Percentiles rank a stretch among this genome's conserved stretches.
These are phyloP conservation scores for Sugiyamaella japonica DNA, from an alignment of 1,139 yeast species.

Conservation along the genomic window DNA sequence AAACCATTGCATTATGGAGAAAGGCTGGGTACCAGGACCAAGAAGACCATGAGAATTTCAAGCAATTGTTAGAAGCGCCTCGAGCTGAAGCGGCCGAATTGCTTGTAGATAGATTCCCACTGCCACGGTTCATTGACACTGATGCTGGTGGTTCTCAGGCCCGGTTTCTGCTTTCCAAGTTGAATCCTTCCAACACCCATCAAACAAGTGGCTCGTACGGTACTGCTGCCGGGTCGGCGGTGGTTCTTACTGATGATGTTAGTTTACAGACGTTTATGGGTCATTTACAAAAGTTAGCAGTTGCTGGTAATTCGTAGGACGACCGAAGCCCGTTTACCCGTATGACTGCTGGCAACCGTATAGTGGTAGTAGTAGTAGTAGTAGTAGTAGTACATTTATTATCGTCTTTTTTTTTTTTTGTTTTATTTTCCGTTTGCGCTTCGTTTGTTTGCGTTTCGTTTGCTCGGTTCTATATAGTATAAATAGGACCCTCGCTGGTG, in stretches of 20 bases:
- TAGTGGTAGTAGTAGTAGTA: too few relatives aligned
- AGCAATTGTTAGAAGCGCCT: conserved; percentile 83
- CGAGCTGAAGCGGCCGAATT: conserved; percentile 89
- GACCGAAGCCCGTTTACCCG: too few relatives aligned
- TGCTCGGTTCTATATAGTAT: conserved; percentile 42
- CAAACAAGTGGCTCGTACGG: conserved; percentile 54
- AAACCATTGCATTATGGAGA: conserved; percentile 94
- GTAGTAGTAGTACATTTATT: too few relatives aligned
- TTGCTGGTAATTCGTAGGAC: conserved; percentile 44
- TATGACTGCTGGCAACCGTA: too few relatives aligned
- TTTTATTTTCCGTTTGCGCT: neutral
- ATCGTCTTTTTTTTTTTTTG: neutral
- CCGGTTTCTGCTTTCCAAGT: conserved; percentile 87
- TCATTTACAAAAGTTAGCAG: conserved; percentile 82
- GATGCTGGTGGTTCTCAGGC: conserved; percentile 99
- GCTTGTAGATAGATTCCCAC: conserved; percentile 90
- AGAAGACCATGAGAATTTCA: conserved; percentile 86
- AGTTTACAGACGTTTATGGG: conserved; percentile 89
- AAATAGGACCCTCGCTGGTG: conserved; percentile 74
- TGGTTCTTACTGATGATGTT: conserved; percentile 93
- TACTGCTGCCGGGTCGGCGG: conserved; percentile 55
- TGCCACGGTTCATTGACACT: conserved; percentile 94
- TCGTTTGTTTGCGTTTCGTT: too few relatives aligned
- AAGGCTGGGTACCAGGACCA: conserved; percentile 92
- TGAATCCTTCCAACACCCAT: conserved; percentile 89